These are phyloP conservation scores for Citrullus amarus DNA, from an alignment of 306 rosid species.

Conservation along the genomic window DNA sequence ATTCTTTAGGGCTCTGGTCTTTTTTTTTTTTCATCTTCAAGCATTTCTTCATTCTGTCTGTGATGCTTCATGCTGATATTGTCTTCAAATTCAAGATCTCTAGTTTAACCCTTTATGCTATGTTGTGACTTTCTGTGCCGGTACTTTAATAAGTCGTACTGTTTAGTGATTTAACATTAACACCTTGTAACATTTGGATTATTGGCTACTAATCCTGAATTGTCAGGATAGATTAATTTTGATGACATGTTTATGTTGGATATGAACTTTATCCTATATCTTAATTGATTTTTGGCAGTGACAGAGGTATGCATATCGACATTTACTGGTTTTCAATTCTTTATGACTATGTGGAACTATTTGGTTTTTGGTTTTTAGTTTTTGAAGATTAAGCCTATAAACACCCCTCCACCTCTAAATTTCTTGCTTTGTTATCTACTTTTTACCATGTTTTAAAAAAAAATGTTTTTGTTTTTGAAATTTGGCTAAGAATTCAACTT, in stretches of 20 bases:
- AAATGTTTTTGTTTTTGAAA: no score
- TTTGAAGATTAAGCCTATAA: no score
- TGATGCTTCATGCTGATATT: not conserved
- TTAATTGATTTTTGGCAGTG: not conserved
- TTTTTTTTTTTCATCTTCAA: not conserved
- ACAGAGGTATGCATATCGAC: not conserved
- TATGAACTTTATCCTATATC: not conserved
- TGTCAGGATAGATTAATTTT: not conserved
- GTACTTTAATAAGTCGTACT: not conserved
- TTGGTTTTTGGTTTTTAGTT: no score
- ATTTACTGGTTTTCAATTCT: not conserved
- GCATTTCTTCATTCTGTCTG: not conserved
- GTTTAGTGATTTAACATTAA: not conserved
- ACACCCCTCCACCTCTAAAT: no score
- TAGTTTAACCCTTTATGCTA: not conserved
- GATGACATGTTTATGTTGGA: not conserved
- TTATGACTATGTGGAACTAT: not conserved
- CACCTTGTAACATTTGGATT: not conserved
- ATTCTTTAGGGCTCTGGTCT: not conserved
- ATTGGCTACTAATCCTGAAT: not conserved
- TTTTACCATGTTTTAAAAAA: no score
- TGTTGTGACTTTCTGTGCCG: not conserved
- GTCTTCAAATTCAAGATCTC: not conserved
- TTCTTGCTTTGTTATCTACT: no score
- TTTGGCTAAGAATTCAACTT: no score